These are phyloP conservation scores for Seminavis robusta DNA, from an alignment of 108 stramenopile genomes.

Conservation along the genomic window DNA sequence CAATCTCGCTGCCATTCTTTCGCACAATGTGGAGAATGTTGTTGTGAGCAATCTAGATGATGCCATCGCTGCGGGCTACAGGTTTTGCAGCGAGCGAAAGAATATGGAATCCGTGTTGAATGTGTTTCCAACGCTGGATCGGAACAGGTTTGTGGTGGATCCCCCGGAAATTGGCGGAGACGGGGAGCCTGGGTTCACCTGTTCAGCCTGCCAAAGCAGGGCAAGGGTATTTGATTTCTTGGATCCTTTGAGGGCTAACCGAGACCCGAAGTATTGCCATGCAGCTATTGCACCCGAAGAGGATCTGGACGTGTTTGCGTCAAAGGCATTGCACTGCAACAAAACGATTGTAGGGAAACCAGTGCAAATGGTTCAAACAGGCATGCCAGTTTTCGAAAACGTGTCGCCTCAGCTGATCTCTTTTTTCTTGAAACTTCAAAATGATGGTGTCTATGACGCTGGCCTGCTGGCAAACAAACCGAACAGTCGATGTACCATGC, in stretches of 20 bases:
- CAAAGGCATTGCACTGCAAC: slow-evolving; percentile 11
- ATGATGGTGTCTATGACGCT: slow-evolving; percentile 6
- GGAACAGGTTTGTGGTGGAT: slow-evolving; percentile 8
- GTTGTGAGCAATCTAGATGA: slow-evolving; percentile 6
- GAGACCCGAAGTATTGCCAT: slow-evolving; percentile 13
- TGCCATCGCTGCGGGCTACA: slow-evolving; percentile 6
- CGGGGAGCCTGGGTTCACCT: slow-evolving; percentile 18
- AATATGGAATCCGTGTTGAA: slow-evolving; percentile 5
- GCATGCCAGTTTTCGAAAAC: slow-evolving; percentile 15
- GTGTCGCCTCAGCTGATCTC: slow-evolving; percentile 6
- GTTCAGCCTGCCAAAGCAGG: slow-evolving; percentile 7
- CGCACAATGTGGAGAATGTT: not conserved
- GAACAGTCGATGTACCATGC: not conserved
- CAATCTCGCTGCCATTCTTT: slow-evolving; percentile 19
- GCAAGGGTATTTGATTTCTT: slow-evolving; percentile 22
- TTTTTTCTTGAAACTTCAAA: slow-evolving; percentile 4
- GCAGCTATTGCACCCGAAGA: slow-evolving; percentile 16
- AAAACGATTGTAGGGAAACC: slow-evolving; percentile 16
- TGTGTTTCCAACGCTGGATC: not conserved
- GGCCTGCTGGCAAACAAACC: not conserved
- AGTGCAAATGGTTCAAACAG: not conserved
- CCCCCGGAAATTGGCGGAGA: slow-evolving; percentile 8
- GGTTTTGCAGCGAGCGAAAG: slow-evolving; percentile 20
- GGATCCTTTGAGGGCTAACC: not conserved
- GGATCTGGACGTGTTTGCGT: slow-evolving; percentile 16